A percentile compares a stretch with the other conserved stretches of the same genome.
Evolutionary conservation across 805 yeast genomes (phyloP).

Genomic region (Candida insectorum): DNA sequence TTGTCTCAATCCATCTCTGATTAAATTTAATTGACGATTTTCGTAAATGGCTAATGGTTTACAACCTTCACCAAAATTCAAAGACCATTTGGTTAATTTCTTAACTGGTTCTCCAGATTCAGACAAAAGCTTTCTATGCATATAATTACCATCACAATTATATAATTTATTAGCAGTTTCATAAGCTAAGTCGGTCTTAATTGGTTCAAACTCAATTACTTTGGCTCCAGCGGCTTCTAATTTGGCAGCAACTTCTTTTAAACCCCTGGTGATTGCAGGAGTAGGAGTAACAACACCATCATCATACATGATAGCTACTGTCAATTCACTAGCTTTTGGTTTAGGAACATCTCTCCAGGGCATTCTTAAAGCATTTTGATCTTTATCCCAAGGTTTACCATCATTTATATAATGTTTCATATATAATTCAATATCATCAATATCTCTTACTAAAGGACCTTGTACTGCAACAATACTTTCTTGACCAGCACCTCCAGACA

Average conservation of each 20-base stretch:
- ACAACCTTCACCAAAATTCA: slow-evolving; percentile 59
- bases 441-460: slow-evolving; percentile 65
- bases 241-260: slow-evolving; percentile 51
- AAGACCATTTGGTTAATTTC: slow-evolving; percentile 60
- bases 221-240: slow-evolving; percentile 58
- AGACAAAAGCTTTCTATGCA: slow-evolving; percentile 48
- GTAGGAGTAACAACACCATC: slow-evolving; percentile 66
- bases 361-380: slow-evolving; percentile 45
- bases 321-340: slow-evolving; percentile 43
- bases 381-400: slow-evolving; percentile 63
- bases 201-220: slow-evolving; percentile 54
- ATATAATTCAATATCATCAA: slow-evolving; percentile 66
- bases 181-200: slow-evolving; percentile 54
- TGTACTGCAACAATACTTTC: slow-evolving; percentile 62
- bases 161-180: slow-evolving; percentile 58
- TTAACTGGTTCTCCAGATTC: slow-evolving; percentile 68
- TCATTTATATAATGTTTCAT: slow-evolving; percentile 59
- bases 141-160: slow-evolving; percentile 64
- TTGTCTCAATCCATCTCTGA: slow-evolving; percentile 57
- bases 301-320: slow-evolving; percentile 60
- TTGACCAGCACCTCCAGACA: slow-evolving; percentile 59
- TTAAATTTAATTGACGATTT: slow-evolving; percentile 50
- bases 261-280: slow-evolving; percentile 60
- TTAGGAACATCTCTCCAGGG: slow-evolving; percentile 49
- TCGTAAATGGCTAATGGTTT: slow-evolving; percentile 44